phyloP scores from a whole-genome alignment of 2,329 filamentous ascomycete species.

The Beauveria sp. region DNA sequence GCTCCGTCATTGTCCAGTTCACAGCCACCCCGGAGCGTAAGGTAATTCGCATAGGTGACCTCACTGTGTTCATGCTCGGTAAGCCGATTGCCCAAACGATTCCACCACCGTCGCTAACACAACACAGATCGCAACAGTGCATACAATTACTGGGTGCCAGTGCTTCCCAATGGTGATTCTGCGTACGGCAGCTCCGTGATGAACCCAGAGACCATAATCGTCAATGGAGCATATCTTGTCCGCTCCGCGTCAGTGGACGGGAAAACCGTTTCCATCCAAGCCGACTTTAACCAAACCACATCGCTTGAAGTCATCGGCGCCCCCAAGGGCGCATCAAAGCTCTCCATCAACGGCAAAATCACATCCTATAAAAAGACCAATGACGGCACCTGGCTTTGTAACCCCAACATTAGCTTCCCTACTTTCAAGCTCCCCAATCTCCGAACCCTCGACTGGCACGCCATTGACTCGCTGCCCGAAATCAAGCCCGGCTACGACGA shows the following conservation, averaged over 20 bases:
- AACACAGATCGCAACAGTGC: slow-evolving; percentile 53
- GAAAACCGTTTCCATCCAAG: slow-evolving; percentile 53
- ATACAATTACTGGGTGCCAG: slow-evolving; percentile 62
- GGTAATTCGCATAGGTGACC: slow-evolving; percentile 26
- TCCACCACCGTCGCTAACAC: slow-evolving; percentile 6
- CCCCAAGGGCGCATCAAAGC: slow-evolving; percentile 36
- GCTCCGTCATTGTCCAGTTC: slow-evolving; percentile 25
- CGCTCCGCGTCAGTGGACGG: slow-evolving; percentile 51
- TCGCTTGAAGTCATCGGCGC: slow-evolving; percentile 62
- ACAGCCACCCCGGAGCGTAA: slow-evolving; percentile 21
- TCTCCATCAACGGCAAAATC: slow-evolving; percentile 35
- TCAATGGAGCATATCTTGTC: slow-evolving; percentile 57
- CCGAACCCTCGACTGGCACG: slow-evolving; percentile 56
- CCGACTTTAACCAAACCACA: slow-evolving; percentile 65
- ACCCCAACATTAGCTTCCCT: slow-evolving; percentile 47
- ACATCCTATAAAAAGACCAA: slow-evolving; percentile 28
- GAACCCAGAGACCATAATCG: slow-evolving; percentile 41
- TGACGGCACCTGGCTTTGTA: slow-evolving; percentile 40
- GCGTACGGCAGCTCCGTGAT: slow-evolving; percentile 29
- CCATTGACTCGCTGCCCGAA: slow-evolving; percentile 65
- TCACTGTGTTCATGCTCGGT: slow-evolving; percentile 36
- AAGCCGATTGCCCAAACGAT: background rate
- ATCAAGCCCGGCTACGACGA: slow-evolving; percentile 59
- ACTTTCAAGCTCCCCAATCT: slow-evolving; percentile 33
- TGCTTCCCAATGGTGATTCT: slow-evolving; percentile 31